Base-by-base conservation (phyloP, 176 grass and related monocot species). In the Carex pumila region DNA sequence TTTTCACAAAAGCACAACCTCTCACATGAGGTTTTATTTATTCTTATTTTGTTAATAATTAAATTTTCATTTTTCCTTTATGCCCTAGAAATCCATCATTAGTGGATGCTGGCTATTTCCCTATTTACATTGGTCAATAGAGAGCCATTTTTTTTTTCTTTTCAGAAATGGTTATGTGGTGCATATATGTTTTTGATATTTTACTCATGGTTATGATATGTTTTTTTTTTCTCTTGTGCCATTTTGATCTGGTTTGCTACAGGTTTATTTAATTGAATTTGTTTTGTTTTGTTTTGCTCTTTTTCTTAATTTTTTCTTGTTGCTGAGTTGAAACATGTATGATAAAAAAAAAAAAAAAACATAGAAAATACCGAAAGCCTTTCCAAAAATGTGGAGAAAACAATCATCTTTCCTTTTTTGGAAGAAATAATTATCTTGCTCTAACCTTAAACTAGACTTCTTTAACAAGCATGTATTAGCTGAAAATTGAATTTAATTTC, bases 1-100 rank as follows among this genome's bases (percentile, higher is more conserved):
- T 98, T 82, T 98, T 98, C 85, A 98, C 92, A 85, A 92, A 80
- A 84, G 88, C 95, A 7, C 92, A 97, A 66, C 92, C 91, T 91
- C 88, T 98, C 39, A 83, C 58, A 21, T 90, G 59, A 95, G 21
- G 72, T 55, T 56, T 52, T 77, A 25, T 77, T 56, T 31, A 8
- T 30, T 77, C 14, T 22, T 56, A 52, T 75, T 29, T 76, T 29
- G 11, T 76, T 0, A 74, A 74, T 76, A 18, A 30, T 54, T 77
- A 77, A 77, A 49, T 11, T 49, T 49, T 49, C 47, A 49, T 49
- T 77, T 55, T 32, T 29, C 71, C 4, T 53, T 21, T 12, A 13
- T 34, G 25, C 4, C 1, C 62, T 30, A 30, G 8, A 31, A 5
- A 69, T 18, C 29, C 36, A 39, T 17, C 8, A 62, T 8, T 62